Percentiles rank a stretch among this genome's conserved stretches.
Conservation (phyloP, 2,329 filamentous ascomycete genomes). For the Penicillium vulpinum region DNA sequence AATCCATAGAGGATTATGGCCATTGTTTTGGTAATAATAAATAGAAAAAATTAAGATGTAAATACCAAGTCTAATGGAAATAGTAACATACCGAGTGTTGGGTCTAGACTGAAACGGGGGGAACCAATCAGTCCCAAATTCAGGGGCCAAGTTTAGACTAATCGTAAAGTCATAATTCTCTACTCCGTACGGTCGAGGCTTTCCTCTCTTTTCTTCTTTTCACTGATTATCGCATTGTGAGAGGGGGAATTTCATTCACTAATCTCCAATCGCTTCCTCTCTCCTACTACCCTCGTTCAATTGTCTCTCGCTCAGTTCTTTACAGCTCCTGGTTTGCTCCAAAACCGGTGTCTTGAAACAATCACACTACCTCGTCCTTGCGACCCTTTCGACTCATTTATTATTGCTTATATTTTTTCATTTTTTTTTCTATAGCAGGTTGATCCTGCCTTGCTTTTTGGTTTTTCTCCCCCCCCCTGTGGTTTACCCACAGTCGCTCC, state of each 20-base stretch:
- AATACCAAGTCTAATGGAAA: conserved; percentile 5
- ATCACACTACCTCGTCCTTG: not conserved
- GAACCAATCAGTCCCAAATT: conserved; percentile 21
- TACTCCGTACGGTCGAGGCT: conserved; percentile 13
- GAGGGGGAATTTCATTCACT: conserved; percentile 9
- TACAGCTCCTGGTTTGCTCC: conserved; percentile 1
- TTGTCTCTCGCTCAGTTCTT: not conserved
- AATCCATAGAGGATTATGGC: no score
- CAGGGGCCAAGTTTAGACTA: conserved; percentile 15
- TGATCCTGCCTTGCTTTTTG: conserved; percentile 18
- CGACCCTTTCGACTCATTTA: not conserved
- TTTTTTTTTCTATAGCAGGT: conserved; percentile 14
- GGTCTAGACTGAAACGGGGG: conserved; percentile 25
- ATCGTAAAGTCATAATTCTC: not conserved
- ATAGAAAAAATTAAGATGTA: not conserved
- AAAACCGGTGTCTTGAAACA: conserved; percentile 3
- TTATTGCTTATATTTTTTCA: not conserved
- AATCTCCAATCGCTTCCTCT: conserved; percentile 3
- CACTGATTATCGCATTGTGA: conserved; percentile 6
- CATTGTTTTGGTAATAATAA: not conserved
- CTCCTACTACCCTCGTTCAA: conserved; percentile 1
- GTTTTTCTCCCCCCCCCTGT: not conserved
- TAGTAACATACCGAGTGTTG: conserved; percentile 8
- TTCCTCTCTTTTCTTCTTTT: conserved; percentile 5
- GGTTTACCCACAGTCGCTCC: not conserved